A percentile compares a stretch with the other conserved stretches of the same genome.
These are phyloP conservation scores for Lactarius indigo DNA, from an alignment of 768 basidiomycete genomes.

Conservation along the genomic window DNA sequence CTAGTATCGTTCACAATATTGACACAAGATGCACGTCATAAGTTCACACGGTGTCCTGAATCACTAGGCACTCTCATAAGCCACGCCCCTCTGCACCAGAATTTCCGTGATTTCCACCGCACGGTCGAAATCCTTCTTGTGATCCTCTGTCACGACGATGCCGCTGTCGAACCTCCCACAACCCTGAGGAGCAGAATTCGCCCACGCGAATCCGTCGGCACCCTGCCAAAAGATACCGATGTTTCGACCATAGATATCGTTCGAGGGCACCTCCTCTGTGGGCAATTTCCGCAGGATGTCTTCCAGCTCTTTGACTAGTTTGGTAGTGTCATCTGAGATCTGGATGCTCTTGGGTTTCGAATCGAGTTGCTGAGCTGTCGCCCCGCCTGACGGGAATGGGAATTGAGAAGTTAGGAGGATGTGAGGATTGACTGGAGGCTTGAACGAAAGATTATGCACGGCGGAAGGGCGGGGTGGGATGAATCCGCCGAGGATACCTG, in stretches of 20 bases:
- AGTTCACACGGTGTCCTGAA: not conserved
- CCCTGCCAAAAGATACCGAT: conserved; percentile 61
- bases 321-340: conserved; percentile 33
- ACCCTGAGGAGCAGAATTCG: conserved; percentile 58
- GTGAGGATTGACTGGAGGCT: conserved; percentile 32
- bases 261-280: conserved; percentile 51
- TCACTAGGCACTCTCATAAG: conserved; percentile 6
- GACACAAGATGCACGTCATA: not conserved
- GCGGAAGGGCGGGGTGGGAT: conserved; percentile 61
- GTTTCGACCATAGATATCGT: conserved; percentile 67
- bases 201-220: conserved; percentile 55
- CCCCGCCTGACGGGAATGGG: conserved; percentile 51
- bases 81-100: conserved; percentile 35
- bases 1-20: not conserved
- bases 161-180: conserved; percentile 50
- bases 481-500: conserved; percentile 77
- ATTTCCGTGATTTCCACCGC: conserved; percentile 65
- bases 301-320: conserved; percentile 56
- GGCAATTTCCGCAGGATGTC: conserved; percentile 57
- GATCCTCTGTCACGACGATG: conserved; percentile 50
- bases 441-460: conserved; percentile 49
- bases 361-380: conserved; percentile 40
- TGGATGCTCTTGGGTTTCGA: conserved; percentile 43
- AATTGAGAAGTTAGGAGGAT: conserved; percentile 47
- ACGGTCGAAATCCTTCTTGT: conserved; percentile 64